Evolutionary conservation across 1,284 basidiomycete genomes (phyloP).

Genomic region (Sporisorium exsertum): DNA sequence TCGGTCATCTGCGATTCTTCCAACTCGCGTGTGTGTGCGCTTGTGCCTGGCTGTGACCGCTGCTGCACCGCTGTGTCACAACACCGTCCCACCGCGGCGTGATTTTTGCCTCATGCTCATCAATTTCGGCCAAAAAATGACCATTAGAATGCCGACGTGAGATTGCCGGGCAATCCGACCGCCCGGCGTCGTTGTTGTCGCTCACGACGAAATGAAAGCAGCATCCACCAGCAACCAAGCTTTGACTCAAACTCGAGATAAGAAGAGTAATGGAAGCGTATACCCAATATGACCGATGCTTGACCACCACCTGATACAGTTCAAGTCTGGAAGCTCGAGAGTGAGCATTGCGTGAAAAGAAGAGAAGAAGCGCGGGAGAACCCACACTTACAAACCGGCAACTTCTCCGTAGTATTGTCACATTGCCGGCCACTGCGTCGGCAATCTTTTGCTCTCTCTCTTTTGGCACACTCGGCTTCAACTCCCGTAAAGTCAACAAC

Average conservation of each 20-base stretch:
- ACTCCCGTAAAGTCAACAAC: background rate
- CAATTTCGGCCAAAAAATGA: conserved; percentile 1
- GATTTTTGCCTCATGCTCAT: no score
- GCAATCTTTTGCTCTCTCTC: background rate
- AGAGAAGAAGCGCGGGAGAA: background rate
- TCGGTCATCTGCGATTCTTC: conserved; percentile 5
- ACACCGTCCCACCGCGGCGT: background rate
- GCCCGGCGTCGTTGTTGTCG: background rate
- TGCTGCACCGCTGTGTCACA: conserved; percentile 13
- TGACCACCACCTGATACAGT: background rate
- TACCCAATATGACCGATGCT: background rate
- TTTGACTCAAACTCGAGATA: background rate
- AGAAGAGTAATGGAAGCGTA: background rate
- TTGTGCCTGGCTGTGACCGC: background rate
- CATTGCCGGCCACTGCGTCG: conserved; percentile 28
- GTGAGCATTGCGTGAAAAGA: background rate
- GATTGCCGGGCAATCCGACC: conserved; percentile 16
- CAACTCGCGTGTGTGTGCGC: background rate
- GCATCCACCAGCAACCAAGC: background rate
- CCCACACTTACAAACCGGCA: conserved; percentile 20
- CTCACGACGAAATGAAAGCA: background rate
- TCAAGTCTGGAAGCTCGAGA: background rate
- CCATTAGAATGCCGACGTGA: conserved; percentile 14
- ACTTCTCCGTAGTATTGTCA: conserved; percentile 38
- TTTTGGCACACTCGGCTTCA: background rate